These are phyloP conservation scores for Eucalyptus dawsonii DNA, from an alignment of 345 rosid species.

Conservation along the genomic window DNA sequence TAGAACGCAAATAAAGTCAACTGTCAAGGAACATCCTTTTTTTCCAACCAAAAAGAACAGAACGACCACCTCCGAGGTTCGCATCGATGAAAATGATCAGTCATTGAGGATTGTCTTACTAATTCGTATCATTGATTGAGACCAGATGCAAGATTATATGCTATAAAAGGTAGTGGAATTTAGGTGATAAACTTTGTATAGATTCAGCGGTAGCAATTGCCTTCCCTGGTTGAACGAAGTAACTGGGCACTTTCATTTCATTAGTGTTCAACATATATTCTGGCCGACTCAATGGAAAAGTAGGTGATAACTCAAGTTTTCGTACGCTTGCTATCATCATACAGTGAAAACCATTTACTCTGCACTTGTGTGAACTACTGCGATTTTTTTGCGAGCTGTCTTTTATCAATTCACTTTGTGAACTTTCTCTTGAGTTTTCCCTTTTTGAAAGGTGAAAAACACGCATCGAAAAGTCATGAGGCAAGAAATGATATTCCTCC, in stretches of 20 bases:
- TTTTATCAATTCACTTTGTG: not conserved
- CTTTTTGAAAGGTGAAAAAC: not conserved
- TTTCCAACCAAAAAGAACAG: not conserved
- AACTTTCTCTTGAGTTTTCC: not conserved
- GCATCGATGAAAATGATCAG: not conserved
- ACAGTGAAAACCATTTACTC: not conserved
- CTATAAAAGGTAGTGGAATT: not conserved
- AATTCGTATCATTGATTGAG: not conserved
- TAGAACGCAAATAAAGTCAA: too few species aligned
- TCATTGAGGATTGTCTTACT: not conserved
- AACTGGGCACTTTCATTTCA: not conserved
- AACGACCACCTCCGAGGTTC: not conserved
- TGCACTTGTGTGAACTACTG: not conserved
- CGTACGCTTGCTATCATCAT: not conserved
- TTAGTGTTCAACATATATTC: not conserved
- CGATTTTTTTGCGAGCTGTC: not conserved
- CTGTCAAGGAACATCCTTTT: too few species aligned
- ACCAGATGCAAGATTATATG: not conserved
- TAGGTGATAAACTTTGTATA: not conserved
- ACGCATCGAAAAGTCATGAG: not conserved
- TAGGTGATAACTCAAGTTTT: not conserved
- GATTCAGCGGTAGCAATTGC: not conserved
- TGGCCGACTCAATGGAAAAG: not conserved
- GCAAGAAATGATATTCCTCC: conserved; percentile 19
- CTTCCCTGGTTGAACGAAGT: not conserved